These are phyloP conservation scores for Citrullus amarus DNA, from an alignment of 306 rosid species.

Conservation along the genomic window DNA sequence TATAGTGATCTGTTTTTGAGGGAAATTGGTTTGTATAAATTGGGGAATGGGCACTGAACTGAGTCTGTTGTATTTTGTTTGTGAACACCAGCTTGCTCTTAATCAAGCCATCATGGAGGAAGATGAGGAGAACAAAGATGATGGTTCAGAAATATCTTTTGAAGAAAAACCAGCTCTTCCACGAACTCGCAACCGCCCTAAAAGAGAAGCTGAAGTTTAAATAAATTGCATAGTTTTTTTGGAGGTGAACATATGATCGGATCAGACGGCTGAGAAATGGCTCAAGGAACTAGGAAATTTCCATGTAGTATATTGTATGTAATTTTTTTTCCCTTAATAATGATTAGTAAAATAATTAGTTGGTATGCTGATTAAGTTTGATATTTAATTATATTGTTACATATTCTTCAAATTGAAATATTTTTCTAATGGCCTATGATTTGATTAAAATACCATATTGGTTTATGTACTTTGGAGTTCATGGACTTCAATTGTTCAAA, in stretches of 20 bases:
- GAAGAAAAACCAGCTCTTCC: slow-evolving; percentile 51
- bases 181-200: slow-evolving; percentile 69
- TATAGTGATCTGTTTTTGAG: neutral
- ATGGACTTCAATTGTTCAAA: too few species aligned
- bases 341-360: neutral
- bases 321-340: neutral
- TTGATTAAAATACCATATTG: too few species aligned
- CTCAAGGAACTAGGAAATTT: neutral
- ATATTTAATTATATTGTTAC: neutral
- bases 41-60: neutral
- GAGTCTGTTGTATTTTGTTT: neutral
- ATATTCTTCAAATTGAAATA: neutral
- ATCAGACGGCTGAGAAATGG: neutral
- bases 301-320: neutral
- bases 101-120: slow-evolving; percentile 59
- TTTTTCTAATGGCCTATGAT: too few species aligned
- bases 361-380: neutral
- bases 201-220: slow-evolving; percentile 34
- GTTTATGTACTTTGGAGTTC: too few species aligned
- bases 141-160: slow-evolving; percentile 15
- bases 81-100: slow-evolving; percentile 52
- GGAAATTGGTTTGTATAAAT: neutral
- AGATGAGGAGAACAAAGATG: slow-evolving; percentile 25
- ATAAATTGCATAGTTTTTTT: neutral
- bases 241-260: neutral